Percentiles rank a stretch among this genome's conserved stretches.
Conservation (phyloP, 306 rosid genomes). For the apple (Malus domestica) region DNA sequence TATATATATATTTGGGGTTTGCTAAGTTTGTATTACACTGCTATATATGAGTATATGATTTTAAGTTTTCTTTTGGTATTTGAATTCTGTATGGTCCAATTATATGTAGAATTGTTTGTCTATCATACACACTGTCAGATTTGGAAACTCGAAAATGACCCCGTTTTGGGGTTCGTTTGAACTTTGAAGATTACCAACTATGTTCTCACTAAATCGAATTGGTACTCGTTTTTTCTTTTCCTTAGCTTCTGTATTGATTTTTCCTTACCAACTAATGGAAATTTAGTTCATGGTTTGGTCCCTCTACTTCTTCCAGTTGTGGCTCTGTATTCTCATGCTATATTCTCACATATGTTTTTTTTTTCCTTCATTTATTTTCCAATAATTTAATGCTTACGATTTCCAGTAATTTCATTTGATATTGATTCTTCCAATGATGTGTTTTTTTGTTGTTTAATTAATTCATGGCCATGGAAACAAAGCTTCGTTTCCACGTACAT, state of each 20-base stretch:
- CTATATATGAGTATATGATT: not conserved
- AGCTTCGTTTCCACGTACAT: not conserved
- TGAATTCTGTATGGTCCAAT: not conserved
- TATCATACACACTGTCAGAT: not conserved
- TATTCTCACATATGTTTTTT: not conserved
- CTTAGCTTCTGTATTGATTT: not conserved
- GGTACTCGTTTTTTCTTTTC: not conserved
- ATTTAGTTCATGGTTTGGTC: not conserved
- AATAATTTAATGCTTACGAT: no score
- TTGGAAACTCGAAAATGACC: not conserved
- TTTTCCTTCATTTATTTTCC: no score
- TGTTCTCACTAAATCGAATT: not conserved
- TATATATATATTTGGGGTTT: not conserved
- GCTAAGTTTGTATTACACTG: not conserved
- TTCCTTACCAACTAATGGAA: not conserved
- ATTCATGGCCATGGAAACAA: not conserved
- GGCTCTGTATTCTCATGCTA: not conserved
- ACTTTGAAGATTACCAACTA: not conserved
- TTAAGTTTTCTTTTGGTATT: not conserved
- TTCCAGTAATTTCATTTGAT: no score
- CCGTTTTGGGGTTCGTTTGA: not conserved
- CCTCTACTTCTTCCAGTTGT: not conserved
- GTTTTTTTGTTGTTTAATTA: not conserved
- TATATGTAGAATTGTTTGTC: not conserved
- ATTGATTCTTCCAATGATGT: no score